These are phyloP conservation scores for Carex sylvatica DNA, from an alignment of 202 grass and related monocot species.

Conservation along the genomic window DNA sequence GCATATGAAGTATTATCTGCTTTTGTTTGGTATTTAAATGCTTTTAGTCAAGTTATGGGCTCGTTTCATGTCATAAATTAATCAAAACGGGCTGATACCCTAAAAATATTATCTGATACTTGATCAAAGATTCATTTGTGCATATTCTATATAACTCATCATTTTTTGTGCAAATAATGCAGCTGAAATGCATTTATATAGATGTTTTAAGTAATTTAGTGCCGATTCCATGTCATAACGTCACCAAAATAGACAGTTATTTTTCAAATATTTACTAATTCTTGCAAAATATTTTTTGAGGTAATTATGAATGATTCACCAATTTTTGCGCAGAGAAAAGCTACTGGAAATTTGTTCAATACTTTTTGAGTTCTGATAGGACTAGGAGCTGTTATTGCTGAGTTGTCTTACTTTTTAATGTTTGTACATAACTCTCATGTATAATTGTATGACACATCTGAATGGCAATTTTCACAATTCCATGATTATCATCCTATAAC, in stretches of 20 bases:
- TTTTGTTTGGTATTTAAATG: neutral
- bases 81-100: neutral
- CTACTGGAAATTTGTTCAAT: neutral
- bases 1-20: neutral
- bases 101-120: neutral
- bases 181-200: neutral
- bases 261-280: neutral
- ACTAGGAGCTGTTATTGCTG: neutral
- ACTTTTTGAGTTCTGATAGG: neutral
- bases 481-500: neutral
- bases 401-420: neutral
- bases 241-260: neutral
- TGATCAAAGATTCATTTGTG: neutral
- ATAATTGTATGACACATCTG: neutral
- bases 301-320: neutral
- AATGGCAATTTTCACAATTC: neutral
- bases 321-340: neutral
- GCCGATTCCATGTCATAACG: neutral
- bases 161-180: neutral
- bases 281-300: neutral
- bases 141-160: neutral
- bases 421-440: neutral
- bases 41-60: neutral
- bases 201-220: neutral
- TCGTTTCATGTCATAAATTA: neutral